Conservation (phyloP, 2,329 filamentous ascomycete genomes). For the Aspergillus vadensis region DNA sequence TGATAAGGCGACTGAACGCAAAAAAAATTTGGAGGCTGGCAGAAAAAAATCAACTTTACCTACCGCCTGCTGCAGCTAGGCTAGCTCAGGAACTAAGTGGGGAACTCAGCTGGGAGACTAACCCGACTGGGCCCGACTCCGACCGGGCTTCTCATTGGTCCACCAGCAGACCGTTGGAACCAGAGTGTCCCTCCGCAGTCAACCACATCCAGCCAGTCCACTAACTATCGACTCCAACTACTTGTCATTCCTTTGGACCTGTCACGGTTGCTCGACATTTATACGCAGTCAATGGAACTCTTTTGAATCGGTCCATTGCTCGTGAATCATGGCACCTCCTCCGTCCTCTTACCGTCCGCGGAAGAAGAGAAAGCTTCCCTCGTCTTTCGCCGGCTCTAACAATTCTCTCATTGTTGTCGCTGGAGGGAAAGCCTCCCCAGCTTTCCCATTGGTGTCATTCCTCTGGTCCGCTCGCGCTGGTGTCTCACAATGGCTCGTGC, state of each 20-base stretch:
- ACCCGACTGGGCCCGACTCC: background rate
- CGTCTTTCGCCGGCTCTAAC: constrained; percentile 40
- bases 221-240: too few relatives aligned
- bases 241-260: background rate
- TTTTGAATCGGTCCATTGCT: constrained; percentile 16
- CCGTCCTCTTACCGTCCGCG: constrained; percentile 46
- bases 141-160: background rate
- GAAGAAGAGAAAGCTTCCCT: constrained; percentile 46
- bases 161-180: background rate
- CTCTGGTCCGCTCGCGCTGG: constrained; percentile 83
- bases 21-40: constrained; percentile 36
- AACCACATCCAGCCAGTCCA: background rate
- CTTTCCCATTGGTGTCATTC: constrained; percentile 90
- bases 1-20: constrained; percentile 32
- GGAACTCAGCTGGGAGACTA: background rate
- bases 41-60: constrained; percentile 23
- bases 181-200: background rate
- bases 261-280: background rate
- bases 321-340: constrained; percentile 30
- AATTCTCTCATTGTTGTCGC: constrained; percentile 48
- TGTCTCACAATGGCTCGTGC: constrained; percentile 87
- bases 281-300: constrained; percentile 24
- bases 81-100: constrained; percentile 21
- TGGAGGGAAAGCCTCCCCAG: constrained; percentile 57
- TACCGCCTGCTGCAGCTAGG: constrained; percentile 29